Evolutionary conservation across 805 yeast genomes (phyloP), one percentile per base, ranked within the genome.

Genomic region (Kodamaea restingae): DNA sequence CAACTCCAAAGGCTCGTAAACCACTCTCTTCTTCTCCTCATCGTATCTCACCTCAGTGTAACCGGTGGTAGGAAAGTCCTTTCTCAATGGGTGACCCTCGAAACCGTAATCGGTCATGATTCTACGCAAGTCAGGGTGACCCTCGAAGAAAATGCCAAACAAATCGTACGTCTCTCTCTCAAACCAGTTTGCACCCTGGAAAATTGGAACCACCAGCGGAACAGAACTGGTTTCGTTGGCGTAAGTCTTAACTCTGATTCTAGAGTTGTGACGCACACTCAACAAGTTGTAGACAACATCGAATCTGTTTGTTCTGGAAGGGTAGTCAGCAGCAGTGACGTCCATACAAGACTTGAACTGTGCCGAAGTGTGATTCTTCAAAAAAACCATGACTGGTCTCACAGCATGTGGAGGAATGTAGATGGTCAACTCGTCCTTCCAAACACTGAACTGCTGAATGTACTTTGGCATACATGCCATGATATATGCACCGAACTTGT

Each of bases 21-120:
- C 86, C 41, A 87, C 80, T 60, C 95, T 78, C 73, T 86, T 80
- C 75, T 87, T 87, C 64, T 87, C 95, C 60, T 86, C 88, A 63
- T 87, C 95, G 65, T 85, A 87, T 58, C 90, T 77, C 29, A 86
- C 87, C 69, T 87, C 95, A 35, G 93, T 85, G 67, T 85, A 87
- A 41, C 95, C 95, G 29, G 93, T 84, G 31, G 91, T 81, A 51
- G 95, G 95, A 83, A 87, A 87, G 64, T 87, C 95, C 63, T 87
- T 87, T 65, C 95, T 78, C 58, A 86, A 73, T 10, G 95, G 95
- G 59, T 86, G 93, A 39, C 95, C 95, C 65, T 85, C 95, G 53
- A 87, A 86, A 15, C 95, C 95, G 62, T 86, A 86, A 65, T 86
- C 95, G 40, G 95, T 86, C 80, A 86, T 76, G 61, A 86, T 85